Base-by-base conservation (phyloP, 371 early-diverging fungal species). In the Spiromyces aspiralis region DNA sequence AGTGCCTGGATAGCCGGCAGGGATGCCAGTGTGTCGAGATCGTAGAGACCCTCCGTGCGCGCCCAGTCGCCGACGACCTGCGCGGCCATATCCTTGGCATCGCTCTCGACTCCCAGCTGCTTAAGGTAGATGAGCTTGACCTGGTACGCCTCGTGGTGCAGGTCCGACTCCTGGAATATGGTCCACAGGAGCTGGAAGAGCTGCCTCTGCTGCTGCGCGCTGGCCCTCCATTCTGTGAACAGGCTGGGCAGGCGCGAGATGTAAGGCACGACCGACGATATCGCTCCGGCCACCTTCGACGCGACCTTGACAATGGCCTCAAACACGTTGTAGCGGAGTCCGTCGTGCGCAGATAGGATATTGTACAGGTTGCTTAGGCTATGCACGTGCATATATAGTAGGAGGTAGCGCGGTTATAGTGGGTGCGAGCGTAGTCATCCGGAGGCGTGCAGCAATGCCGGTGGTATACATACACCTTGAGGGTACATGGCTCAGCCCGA, bases 381-480 rank as follows among this genome's bases (percentile, higher is more conserved):
- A n/a, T n/a, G n/a, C n/a, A n/a, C n/a, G n/a, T n/a, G n/a, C n/a
- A n/a, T n/a, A n/a, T n/a, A n/a, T n/a, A n/a, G n/a, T n/a, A n/a
- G n/a, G n/a, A n/a, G n/a, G n/a, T n/a, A n/a, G n/a, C n/a, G n/a
- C n/a, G n/a, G n/a, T n/a, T n/a, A n/a, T n/a, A 35, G 16, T 6
- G 35, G 16, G 16, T 35, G 35, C 6, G 59, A 52, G 80, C 81
- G 28, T 88, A 81, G 48, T 69, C 60, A 25, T 77, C 81, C 51
- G 85, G 71, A 47, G 75, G 74, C 66, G 83, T 86, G 76, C 81
- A 87, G 53, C 90, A 69, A 70, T 85, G 90, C 53, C 81, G 78
- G 43, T 90, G 76, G 41, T 86, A 89, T 62, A 23, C 49, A 3
- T 54, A 59, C 48, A 60, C 47, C 23, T 55, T 58, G 42, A 69